These are phyloP conservation scores for Trichophyton schoenleinii DNA, from an alignment of 2,329 filamentous ascomycete genomes.

Conservation along the genomic window DNA sequence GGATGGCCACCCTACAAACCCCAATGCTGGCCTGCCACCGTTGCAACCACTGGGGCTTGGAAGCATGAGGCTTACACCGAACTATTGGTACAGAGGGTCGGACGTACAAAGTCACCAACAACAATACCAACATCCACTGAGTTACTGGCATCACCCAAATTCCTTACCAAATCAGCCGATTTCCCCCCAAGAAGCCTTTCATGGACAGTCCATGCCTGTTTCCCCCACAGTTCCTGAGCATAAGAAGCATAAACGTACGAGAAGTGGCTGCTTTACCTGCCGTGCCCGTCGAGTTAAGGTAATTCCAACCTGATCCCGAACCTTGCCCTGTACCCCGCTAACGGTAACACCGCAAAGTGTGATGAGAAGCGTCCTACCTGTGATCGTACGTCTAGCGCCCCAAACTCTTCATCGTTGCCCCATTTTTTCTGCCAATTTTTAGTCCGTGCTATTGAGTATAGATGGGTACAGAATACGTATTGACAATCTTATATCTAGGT, in stretches of 20 bases:
- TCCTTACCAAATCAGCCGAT: background rate
- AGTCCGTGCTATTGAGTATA: background rate
- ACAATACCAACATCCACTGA: background rate
- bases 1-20: background rate
- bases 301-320: slow-evolving; percentile 7
- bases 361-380: slow-evolving; percentile 81
- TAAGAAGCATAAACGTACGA: slow-evolving; percentile 83
- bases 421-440: background rate
- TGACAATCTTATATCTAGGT: slow-evolving; percentile 36
- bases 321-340: slow-evolving; percentile 3
- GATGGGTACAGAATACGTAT: background rate
- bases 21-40: background rate
- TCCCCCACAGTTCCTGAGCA: slow-evolving; percentile 41
- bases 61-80: background rate
- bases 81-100: background rate
- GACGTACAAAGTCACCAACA: background rate
- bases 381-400: slow-evolving; percentile 44
- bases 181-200: background rate
- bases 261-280: slow-evolving; percentile 91
- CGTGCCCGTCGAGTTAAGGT: slow-evolving; percentile 73
- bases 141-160: slow-evolving; percentile 1
- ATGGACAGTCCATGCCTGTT: background rate
- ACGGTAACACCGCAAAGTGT: slow-evolving; percentile 46
- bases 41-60: background rate
- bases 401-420: background rate